These are phyloP conservation scores for Allodekkera sacchari DNA, from an alignment of 805 yeast genomes.

Conservation along the genomic window DNA sequence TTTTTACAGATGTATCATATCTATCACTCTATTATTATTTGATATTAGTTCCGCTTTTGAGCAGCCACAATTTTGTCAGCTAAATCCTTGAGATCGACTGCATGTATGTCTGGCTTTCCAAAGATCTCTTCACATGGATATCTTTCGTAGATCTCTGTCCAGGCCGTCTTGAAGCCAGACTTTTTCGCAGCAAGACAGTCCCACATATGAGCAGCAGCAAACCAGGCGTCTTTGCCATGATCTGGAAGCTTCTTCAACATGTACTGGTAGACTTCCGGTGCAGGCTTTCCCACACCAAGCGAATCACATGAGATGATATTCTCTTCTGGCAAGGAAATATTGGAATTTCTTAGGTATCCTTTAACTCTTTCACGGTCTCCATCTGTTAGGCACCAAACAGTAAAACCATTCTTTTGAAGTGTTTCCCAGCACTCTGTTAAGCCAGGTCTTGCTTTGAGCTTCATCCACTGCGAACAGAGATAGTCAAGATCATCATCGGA, in stretches of 20 bases:
- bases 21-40: conserved; percentile 3
- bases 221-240: conserved; percentile 15
- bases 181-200: conserved; percentile 18
- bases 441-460: conserved; percentile 15
- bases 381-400: conserved; percentile 18
- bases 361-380: conserved; percentile 15
- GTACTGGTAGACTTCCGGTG: conserved; percentile 15
- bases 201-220: conserved; percentile 23
- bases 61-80: conserved; percentile 15
- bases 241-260: conserved; percentile 14
- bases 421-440: conserved; percentile 12
- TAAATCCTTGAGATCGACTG: conserved; percentile 15
- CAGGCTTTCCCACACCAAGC: conserved; percentile 19
- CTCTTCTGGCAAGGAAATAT: conserved; percentile 15
- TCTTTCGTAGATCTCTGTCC: conserved; percentile 17
- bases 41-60: too few species aligned
- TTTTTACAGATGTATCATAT: too few species aligned
- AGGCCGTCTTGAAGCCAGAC: conserved; percentile 19
- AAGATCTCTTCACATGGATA: conserved; percentile 18
- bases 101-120: conserved; percentile 17
- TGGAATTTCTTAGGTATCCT: conserved; percentile 14
- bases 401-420: conserved; percentile 16
- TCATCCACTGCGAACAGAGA: conserved; percentile 11
- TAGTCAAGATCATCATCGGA: conserved; percentile 15
- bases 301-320: conserved; percentile 18